Base-by-base conservation (phyloP, 2,329 filamentous ascomycete species). In the Trichoderma brevicompactum region DNA sequence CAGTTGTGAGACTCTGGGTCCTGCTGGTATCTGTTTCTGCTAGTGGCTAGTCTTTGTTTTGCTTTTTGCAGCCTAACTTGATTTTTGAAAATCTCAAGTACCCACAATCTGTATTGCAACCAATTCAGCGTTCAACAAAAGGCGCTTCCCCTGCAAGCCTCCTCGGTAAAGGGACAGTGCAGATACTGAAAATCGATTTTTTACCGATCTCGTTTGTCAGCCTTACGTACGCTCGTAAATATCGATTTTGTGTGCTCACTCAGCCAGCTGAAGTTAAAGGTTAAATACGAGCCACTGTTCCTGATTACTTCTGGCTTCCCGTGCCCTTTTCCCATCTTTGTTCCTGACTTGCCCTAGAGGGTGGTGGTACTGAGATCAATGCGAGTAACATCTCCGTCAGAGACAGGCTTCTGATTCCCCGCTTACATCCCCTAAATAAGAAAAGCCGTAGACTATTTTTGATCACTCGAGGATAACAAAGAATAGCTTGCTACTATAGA, bases 231-330 rank as follows among this genome's bases (percentile, higher is more conserved):
- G 44, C 61, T 56, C 61, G 61, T 64, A 56, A 61, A 50, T 32
- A 28, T 36, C 15, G 46, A 38, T 59, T 65, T 65, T 59, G 53
- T 36, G 38, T 65, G 60, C 60, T 63, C 60, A 44, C 48, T 54
- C 49, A 63, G 60, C 53, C 12, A 50, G 56, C 56, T 34, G 36
- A 59, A 54, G 32, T 28, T 2, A 65, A 65, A 65, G 44, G 53
- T 38, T 65, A 65, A 65, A 65, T 50, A 58, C 53, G 46, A 50
- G 62, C 46, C 60, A 36, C 36, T 44, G 62, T 58, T 65, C 62
- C 44, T 56, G 62, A 59, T 59, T 65, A 50, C 52, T 58, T 46
- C 7, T 52, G 38, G 36, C 36, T 49, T 36, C 54, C 53, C 19
- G 44, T 38, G 38, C 52, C 23, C 23, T 36, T 53, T 49, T 63